Evolutionary conservation across 106 monocot species (phyloP), one percentile per base, ranked within the genome.

Genomic region (Amphibolis antarctica): DNA sequence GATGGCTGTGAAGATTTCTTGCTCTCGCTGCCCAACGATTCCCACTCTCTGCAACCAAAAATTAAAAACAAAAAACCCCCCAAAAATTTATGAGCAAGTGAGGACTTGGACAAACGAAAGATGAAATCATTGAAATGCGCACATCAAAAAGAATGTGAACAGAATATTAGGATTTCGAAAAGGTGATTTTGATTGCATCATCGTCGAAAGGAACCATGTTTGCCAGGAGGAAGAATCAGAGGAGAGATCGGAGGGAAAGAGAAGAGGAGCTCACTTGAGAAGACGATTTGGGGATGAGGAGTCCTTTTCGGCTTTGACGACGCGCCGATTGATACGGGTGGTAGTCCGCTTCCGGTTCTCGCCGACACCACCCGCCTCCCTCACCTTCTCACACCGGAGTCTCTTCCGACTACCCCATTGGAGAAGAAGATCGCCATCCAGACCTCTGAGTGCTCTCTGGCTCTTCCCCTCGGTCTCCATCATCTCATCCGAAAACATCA

Each of bases 381-480:
- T 69, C 13, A 79, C 64, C 68, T 81, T 88, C 68, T 81, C 78
- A 69, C 88, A 81, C 7, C 84, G 78, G 20, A 81, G 84, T 23
- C 88, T 62, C 79, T 84, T 88, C 58, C 84, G 66, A 65, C 69
- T 84, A 20, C 88, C 88, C 88, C 88, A 88, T 76, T 77, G 84
- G 28, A 88, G 57, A 10, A 72, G 62, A 19, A 84, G 76, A 17
- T 88, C 78, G 4, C 74, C 74, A 25, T 45, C 46, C 14, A 46
- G 26, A 15, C 26, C 46, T 17, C 23, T 12, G 14, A 48, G 26
- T 17, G 19, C 63, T 47, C 25, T 63, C 42, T 60, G 42, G 26
- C 44, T 63, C 27, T 63, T 63, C 63, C 63, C 47, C 15, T 63
- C 63, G 26, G 10, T 18, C 44, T 47, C 63, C 46, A 63, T 63